phyloP scores from a whole-genome alignment of 2,329 filamentous ascomycete species.

The Aspergillus sp. region DNA sequence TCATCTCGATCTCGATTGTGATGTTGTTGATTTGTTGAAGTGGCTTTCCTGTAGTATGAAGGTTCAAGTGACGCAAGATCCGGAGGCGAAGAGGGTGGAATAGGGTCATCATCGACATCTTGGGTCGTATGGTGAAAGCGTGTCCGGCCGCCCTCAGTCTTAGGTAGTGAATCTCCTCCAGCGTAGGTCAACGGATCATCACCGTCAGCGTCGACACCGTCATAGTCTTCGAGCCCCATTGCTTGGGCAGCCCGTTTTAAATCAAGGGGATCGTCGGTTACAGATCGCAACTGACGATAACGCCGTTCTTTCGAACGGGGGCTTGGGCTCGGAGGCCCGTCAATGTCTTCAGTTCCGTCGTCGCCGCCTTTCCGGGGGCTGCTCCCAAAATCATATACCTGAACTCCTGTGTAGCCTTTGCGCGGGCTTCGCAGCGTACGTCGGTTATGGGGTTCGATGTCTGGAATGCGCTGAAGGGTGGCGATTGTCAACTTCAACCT shows the following conservation, averaged over 20 bases:
- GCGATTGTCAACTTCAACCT: constrained; percentile 25
- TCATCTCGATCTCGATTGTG: constrained; percentile 12
- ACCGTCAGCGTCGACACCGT: constrained; percentile 8
- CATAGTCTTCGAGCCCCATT: constrained; percentile 12
- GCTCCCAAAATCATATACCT: constrained; percentile 19
- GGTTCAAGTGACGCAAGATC: constrained; percentile 18
- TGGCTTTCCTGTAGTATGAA: constrained; percentile 4
- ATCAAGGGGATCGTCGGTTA: constrained; percentile 14
- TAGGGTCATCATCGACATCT: constrained; percentile 5
- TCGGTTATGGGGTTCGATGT: constrained; percentile 12
- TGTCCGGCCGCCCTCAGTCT: constrained; percentile 3
- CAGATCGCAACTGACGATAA: constrained; percentile 11
- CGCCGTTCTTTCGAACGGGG: constrained; percentile 26
- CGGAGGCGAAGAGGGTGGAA: constrained; percentile 28
- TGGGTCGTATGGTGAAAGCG: constrained; percentile 4
- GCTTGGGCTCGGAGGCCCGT: constrained; percentile 28
- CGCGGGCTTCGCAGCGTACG: constrained; percentile 18
- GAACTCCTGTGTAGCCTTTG: constrained; percentile 23
- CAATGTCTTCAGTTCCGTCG: constrained; percentile 24
- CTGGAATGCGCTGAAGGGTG: constrained; percentile 20
- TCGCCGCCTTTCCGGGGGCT: constrained; percentile 13
- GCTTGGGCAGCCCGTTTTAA: constrained; percentile 15
- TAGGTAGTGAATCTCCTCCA: constrained; percentile 15
- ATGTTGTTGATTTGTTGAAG: constrained; percentile 12
- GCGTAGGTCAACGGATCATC: constrained; percentile 19